Base-by-base conservation (phyloP, 164 flowering plant species). In the Vitis cinerea region DNA sequence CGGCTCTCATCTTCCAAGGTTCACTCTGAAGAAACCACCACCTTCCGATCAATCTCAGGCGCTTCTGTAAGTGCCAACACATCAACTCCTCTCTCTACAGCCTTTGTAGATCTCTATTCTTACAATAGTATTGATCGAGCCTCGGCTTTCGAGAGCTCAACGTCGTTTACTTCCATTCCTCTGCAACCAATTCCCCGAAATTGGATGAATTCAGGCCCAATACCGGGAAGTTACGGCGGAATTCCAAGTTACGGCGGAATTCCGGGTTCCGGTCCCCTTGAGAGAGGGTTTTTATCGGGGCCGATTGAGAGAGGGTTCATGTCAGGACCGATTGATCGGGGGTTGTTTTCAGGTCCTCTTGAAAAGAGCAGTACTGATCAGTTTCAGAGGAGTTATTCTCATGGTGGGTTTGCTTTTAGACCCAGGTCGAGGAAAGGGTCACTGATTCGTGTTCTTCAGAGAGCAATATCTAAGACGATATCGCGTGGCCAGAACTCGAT, bases 41-140 rank as follows among this genome's bases (percentile, higher is more conserved):
- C 83, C 9, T 92, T 92, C 73, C 86, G 90, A 1, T 76, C 96
- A 1, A 94, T 94, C 52, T 94, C 99, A 66, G 99, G 99, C 23
- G 99, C 99, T 5, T 83, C 97, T 8, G 85, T 94, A 50, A 84
- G 96, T 72, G 99, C 99, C 59, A 94, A 94, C 78, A 78, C 90
- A 0, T 86, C 87, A 9, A 92, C 97, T 0, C 90, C 92, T 37
- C 86, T 78, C 17, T 78, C 83, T 15, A 75, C 79, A 1, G 37
- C 78, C 8, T 14, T 74, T 12, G 10, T 71, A 11, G 83, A 77
- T 15, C 71, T 73, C 15, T 79, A 73, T 31, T 62, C 67, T 14
- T 74, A 77, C 72, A 59, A 47, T 23, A 50, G 71, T 54, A 37
- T 77, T n/a, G 83, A 81, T 27, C 68, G 79, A 10, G 79, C 83